A percentile compares a stretch with the other conserved stretches of the same genome.
phyloP scores from a whole-genome alignment of 192 early-diverging fungal genomes.

The Funneliformis mosseae region DNA sequence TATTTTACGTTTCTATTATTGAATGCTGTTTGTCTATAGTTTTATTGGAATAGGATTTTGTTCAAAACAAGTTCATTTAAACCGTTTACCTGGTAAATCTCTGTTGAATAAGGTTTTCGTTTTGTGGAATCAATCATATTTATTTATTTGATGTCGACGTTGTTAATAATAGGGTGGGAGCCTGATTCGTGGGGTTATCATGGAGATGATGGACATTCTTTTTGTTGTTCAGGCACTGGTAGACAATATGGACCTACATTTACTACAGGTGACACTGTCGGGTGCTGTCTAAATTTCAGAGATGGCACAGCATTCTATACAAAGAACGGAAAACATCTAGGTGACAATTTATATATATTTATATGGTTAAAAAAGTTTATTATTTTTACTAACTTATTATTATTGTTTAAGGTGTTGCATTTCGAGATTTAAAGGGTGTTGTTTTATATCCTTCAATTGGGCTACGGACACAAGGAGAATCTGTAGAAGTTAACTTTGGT shows the following conservation, averaged over 20 bases:
- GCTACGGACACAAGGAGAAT: constrained; percentile 71
- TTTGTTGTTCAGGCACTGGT: constrained; percentile 76
- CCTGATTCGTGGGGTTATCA: constrained; percentile 93
- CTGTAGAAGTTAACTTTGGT: constrained; percentile 81
- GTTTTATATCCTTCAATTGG: constrained; percentile 74
- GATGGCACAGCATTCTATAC: constrained; percentile 83
- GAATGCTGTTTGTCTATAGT: constrained; percentile 23
- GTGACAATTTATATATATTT: constrained; percentile 29
- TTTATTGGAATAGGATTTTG: constrained; percentile 91
- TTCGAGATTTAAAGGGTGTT: constrained; percentile 46
- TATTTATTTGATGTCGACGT: background rate
- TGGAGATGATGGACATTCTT: constrained; percentile 91
- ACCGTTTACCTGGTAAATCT: constrained; percentile 79
- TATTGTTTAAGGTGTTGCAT: constrained; percentile 38
- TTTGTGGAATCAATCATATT: background rate
- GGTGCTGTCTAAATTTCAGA: constrained; percentile 90
- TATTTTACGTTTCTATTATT: background rate
- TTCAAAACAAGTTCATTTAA: constrained; percentile 49
- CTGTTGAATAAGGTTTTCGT: background rate
- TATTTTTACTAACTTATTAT: background rate
- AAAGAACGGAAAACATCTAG: constrained; percentile 86
- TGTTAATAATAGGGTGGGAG: constrained; percentile 76
- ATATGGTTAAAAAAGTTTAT: background rate
- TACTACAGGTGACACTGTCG: constrained; percentile 90
- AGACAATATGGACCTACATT: constrained; percentile 84